These are phyloP conservation scores for Galeopsis tetrahit DNA, from an alignment of 257 asterid species.

Conservation along the genomic window DNA sequence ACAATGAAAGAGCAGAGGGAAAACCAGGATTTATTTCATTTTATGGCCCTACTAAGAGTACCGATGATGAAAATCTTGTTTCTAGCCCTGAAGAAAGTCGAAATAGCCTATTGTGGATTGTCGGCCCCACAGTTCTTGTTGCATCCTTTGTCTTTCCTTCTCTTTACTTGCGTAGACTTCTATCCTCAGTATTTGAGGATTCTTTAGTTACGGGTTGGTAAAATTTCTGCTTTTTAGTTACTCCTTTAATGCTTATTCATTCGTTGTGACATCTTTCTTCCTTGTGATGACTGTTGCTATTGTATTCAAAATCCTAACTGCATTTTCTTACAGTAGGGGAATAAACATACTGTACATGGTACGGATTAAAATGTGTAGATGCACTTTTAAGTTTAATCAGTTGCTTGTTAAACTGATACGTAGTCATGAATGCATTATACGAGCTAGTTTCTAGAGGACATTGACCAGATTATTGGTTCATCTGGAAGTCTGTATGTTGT, in stretches of 20 bases:
- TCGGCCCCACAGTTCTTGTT: slow-evolving; percentile 89
- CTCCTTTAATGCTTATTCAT: slow-evolving; percentile 21
- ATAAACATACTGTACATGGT: not conserved
- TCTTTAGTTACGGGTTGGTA: slow-evolving; percentile 83
- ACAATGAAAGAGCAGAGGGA: slow-evolving; percentile 61
- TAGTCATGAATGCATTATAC: not conserved
- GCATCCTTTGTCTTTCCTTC: slow-evolving; percentile 94
- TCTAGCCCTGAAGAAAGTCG: slow-evolving; percentile 47
- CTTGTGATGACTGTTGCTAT: not conserved
- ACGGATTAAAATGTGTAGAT: not conserved
- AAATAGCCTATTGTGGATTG: slow-evolving; percentile 68
- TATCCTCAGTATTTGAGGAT: slow-evolving; percentile 87
- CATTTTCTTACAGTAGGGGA: not conserved
- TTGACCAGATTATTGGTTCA: not conserved
- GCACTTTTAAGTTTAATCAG: not conserved
- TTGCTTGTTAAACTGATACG: slow-evolving; percentile 9
- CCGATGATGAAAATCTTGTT: slow-evolving; percentile 43
- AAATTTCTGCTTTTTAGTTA: slow-evolving; percentile 26
- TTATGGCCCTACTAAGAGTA: slow-evolving; percentile 46
- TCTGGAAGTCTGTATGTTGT: not conserved
- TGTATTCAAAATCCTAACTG: slow-evolving; percentile 15
- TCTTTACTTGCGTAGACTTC: slow-evolving; percentile 82
- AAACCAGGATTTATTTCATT: slow-evolving; percentile 88
- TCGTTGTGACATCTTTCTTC: slow-evolving; percentile 3
- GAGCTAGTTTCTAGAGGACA: not conserved